These are phyloP conservation scores for Forsythia suspensa DNA, from an alignment of 257 asterid genomes.

Conservation along the genomic window DNA sequence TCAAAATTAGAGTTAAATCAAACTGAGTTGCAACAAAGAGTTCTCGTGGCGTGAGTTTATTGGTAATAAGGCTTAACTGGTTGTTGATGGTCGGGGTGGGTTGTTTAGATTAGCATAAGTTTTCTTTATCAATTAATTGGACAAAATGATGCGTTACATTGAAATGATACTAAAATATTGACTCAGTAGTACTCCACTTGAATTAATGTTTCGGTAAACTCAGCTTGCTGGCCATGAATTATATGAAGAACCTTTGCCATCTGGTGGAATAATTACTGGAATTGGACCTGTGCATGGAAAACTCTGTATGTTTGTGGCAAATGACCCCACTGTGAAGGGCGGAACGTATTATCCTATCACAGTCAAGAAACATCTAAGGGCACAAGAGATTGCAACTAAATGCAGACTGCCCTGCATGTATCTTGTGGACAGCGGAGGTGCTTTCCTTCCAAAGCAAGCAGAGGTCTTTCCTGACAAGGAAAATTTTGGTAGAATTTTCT, in stretches of 20 bases:
- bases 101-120: not conserved
- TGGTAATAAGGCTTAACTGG: not conserved
- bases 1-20: not conserved
- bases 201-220: slow-evolving; percentile 22
- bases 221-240: slow-evolving; percentile 96
- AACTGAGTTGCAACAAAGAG: not conserved
- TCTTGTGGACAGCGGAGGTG: slow-evolving; percentile 99
- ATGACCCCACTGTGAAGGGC: slow-evolving; percentile 97
- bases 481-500: slow-evolving; percentile 92
- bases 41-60: not conserved
- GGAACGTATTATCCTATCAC: slow-evolving; percentile 97
- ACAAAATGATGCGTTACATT: not conserved
- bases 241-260: slow-evolving; percentile 84
- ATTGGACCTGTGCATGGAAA: slow-evolving; percentile 91
- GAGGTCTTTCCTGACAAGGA: slow-evolving; percentile 97
- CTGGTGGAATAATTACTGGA: slow-evolving; percentile 93
- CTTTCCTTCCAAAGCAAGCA: slow-evolving; percentile 97
- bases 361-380: slow-evolving; percentile 94
- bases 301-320: slow-evolving; percentile 94
- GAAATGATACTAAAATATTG: not conserved
- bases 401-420: slow-evolving; percentile 89
- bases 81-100: not conserved
- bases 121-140: not conserved
- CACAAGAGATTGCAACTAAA: slow-evolving; percentile 91
- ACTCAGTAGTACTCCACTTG: slow-evolving; percentile 21